These are phyloP conservation scores for Cladophialophora yegresii DNA, from an alignment of 2,329 filamentous ascomycete genomes.

Conservation along the genomic window DNA sequence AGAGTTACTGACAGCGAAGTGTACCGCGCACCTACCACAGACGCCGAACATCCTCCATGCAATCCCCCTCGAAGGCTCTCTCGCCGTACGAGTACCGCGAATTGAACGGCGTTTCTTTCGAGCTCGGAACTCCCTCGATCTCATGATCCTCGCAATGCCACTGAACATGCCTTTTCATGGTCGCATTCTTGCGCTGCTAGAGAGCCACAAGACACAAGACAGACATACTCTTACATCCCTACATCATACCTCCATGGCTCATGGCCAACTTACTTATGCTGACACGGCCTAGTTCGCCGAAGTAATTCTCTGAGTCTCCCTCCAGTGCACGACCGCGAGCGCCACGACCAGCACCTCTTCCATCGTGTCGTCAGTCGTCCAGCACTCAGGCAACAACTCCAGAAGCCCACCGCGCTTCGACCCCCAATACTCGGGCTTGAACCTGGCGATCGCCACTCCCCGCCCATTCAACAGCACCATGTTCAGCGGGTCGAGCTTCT, in stretches of 20 bases:
- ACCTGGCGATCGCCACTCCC: conserved; percentile 14
- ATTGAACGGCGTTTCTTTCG: background rate
- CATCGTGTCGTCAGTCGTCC: background rate
- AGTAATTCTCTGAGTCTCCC: conserved; percentile 5
- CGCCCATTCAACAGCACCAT: conserved; percentile 13
- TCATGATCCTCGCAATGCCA: background rate
- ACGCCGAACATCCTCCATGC: background rate
- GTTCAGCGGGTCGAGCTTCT: conserved; percentile 14
- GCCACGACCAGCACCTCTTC: conserved; percentile 11
- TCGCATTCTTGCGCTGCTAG: too few species aligned
- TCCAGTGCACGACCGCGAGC: conserved; percentile 8
- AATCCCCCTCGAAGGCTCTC: background rate
- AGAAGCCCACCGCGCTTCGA: conserved; percentile 6
- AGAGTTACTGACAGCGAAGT: background rate
- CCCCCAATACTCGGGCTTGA: conserved; percentile 15
- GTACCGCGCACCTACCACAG: background rate
- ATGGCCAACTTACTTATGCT: background rate
- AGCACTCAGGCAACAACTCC: conserved; percentile 13
- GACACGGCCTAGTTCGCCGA: background rate
- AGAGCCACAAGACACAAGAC: background rate
- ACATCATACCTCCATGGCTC: background rate
- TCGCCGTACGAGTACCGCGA: background rate
- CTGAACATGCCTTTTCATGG: background rate
- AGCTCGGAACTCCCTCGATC: background rate
- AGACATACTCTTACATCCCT: background rate